Conservation (phyloP, 2,329 filamentous ascomycete species). For the Lachnellula subtilissima region DNA sequence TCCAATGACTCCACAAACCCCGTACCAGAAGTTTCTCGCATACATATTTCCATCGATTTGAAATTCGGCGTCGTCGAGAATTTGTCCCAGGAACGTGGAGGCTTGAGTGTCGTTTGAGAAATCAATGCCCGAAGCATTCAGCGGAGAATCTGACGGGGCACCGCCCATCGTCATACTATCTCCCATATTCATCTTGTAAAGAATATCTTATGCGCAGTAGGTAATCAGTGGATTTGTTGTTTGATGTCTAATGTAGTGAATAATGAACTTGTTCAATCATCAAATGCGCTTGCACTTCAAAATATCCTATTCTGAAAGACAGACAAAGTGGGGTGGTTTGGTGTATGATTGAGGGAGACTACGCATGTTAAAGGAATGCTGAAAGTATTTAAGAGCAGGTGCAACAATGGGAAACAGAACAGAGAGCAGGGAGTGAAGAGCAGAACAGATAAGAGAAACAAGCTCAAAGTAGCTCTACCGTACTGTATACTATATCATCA, state of each 20-base stretch:
- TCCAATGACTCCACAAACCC: conserved; percentile 32
- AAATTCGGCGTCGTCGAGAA: conserved; percentile 34
- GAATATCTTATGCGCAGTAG: not conserved
- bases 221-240: not conserved
- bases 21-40: conserved; percentile 38
- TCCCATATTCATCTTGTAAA: conserved; percentile 16
- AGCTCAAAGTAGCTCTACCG: too few species aligned
- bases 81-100: conserved; percentile 31
- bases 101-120: conserved; percentile 35
- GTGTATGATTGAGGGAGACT: too few species aligned
- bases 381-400: too few species aligned
- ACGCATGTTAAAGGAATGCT: too few species aligned
- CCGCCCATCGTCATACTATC: conserved; percentile 21
- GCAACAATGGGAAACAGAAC: too few species aligned
- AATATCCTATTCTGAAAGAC: too few species aligned
- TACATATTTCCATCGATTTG: conserved; percentile 33
- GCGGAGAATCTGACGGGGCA: conserved; percentile 16
- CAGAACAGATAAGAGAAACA: too few species aligned
- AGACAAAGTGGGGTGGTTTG: too few species aligned
- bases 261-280: not conserved
- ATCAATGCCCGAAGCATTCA: conserved; percentile 33
- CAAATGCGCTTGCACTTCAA: too few species aligned
- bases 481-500: too few species aligned
- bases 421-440: too few species aligned
- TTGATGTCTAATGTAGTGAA: not conserved